Percentiles rank a stretch among this genome's conserved stretches.
Conservation (phyloP, 305 asterid species). For the Fraxinus ornus region DNA sequence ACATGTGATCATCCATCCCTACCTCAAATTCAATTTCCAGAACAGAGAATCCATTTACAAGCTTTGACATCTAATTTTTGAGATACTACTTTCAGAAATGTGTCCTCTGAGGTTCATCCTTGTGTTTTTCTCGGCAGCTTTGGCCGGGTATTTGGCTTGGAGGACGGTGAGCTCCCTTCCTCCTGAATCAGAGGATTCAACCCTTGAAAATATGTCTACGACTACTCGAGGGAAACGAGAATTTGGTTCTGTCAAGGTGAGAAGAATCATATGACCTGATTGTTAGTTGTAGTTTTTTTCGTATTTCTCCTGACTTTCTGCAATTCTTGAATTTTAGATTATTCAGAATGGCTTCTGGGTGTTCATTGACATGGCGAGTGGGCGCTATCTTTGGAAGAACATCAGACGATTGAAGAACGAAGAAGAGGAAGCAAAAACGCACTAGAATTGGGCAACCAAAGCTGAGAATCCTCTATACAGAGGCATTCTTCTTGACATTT, state of each 20-base stretch:
- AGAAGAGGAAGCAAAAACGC: background rate
- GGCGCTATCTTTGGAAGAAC: slow-evolving; percentile 50
- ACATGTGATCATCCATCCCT: background rate
- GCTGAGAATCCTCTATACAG: background rate
- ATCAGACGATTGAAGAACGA: slow-evolving; percentile 25
- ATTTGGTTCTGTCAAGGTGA: slow-evolving; percentile 25
- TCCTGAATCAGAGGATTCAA: slow-evolving; percentile 20
- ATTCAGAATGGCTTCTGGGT: slow-evolving; percentile 47
- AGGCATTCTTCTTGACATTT: background rate
- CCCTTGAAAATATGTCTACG: background rate
- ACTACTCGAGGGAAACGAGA: slow-evolving; percentile 21
- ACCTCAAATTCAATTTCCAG: background rate
- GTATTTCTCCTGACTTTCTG: background rate
- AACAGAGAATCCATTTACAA: background rate
- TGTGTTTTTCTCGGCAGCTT: slow-evolving; percentile 53
- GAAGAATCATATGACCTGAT: background rate
- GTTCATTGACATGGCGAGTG: slow-evolving; percentile 55
- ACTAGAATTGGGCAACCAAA: background rate
- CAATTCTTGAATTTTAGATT: slow-evolving; percentile 19
- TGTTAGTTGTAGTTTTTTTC: background rate
- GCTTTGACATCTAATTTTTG: background rate
- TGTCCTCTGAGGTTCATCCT: slow-evolving; percentile 57
- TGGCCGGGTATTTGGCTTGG: slow-evolving; percentile 62
- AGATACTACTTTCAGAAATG: slow-evolving; percentile 20
- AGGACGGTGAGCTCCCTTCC: slow-evolving; percentile 24